Conservation (phyloP, 2,329 filamentous ascomycete genomes). For the Orbilia oligospora region DNA sequence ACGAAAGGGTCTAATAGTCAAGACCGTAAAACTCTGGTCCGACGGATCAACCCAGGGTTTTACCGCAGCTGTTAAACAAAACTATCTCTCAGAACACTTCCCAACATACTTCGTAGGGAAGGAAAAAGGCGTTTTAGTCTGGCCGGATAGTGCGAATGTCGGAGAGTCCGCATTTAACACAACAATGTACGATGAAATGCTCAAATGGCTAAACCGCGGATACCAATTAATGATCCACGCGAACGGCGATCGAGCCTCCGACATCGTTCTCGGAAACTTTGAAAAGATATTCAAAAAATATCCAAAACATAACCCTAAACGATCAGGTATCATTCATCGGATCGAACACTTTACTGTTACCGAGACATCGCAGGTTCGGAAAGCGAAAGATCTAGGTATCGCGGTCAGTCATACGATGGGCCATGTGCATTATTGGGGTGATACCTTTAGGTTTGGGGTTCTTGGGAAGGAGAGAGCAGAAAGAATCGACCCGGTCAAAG, state of each 20-base stretch:
- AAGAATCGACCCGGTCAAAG: constrained; percentile 48
- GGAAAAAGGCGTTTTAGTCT: constrained; percentile 38
- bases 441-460: constrained; percentile 35
- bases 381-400: constrained; percentile 28
- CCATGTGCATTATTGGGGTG: constrained; percentile 52
- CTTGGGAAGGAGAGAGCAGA: constrained; percentile 34
- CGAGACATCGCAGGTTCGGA: constrained; percentile 10
- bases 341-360: constrained; percentile 58
- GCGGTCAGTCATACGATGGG: constrained; percentile 53
- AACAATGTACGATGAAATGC: constrained; percentile 39
- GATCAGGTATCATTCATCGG: constrained; percentile 30
- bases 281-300: constrained; percentile 29
- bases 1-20: constrained; percentile 23
- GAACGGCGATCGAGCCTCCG: constrained; percentile 47
- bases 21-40: constrained; percentile 45
- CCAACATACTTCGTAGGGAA: constrained; percentile 35
- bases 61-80: constrained; percentile 44
- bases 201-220: constrained; percentile 41
- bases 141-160: constrained; percentile 21
- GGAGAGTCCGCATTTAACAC: constrained; percentile 26
- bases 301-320: constrained; percentile 16
- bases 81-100: constrained; percentile 33
- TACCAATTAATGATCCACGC: constrained; percentile 58
- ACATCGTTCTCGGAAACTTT: constrained; percentile 51
- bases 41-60: constrained; percentile 56